Percentiles rank a stretch among this genome's conserved stretches.
Evolutionary conservation across 805 yeast species (phyloP).

Genomic region (Pichia nakasei): DNA sequence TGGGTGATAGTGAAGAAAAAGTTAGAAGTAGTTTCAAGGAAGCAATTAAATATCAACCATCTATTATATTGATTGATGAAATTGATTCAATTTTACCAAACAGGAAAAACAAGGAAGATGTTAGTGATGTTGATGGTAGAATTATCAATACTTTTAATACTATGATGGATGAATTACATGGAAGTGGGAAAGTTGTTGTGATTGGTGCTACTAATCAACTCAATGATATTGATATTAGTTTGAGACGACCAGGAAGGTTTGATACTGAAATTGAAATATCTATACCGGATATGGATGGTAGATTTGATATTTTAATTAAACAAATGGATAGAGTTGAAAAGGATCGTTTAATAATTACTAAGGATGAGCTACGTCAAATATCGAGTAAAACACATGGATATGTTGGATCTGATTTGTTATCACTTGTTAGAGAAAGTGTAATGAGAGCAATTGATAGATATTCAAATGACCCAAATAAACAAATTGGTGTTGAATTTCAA

Average conservation of each 20-base stretch:
- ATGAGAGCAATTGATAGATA: constrained; percentile 71
- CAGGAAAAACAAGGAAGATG: constrained; percentile 63
- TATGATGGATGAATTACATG: constrained; percentile 67
- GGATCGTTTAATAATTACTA: constrained; percentile 29
- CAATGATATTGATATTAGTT: constrained; percentile 80
- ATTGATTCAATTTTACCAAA: constrained; percentile 87
- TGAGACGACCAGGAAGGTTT: constrained; percentile 87
- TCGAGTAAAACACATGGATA: constrained; percentile 89
- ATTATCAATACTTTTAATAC: constrained; percentile 85
- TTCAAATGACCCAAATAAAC: constrained; percentile 19
- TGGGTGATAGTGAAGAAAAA: constrained; percentile 89
- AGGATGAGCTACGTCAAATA: constrained; percentile 47
- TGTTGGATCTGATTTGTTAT: constrained; percentile 92
- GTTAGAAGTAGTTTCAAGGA: constrained; percentile 77
- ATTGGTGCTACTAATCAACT: constrained; percentile 94
- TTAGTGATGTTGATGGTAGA: constrained; percentile 84
- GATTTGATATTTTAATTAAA: constrained; percentile 61
- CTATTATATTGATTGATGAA: constrained; percentile 85
- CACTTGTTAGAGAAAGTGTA: constrained; percentile 81
- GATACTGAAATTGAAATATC: constrained; percentile 91
- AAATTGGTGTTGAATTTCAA: constrained; percentile 28
- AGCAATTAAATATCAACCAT: constrained; percentile 79
- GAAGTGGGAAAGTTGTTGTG: constrained; percentile 52
- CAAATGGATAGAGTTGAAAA: constrained; percentile 48
- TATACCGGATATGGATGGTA: constrained; percentile 78